A percentile compares a stretch with the other conserved stretches of the same genome.
These are phyloP conservation scores for Cercophora newfieldiana DNA, from an alignment of 495 filamentous ascomycete species.

Conservation along the genomic window DNA sequence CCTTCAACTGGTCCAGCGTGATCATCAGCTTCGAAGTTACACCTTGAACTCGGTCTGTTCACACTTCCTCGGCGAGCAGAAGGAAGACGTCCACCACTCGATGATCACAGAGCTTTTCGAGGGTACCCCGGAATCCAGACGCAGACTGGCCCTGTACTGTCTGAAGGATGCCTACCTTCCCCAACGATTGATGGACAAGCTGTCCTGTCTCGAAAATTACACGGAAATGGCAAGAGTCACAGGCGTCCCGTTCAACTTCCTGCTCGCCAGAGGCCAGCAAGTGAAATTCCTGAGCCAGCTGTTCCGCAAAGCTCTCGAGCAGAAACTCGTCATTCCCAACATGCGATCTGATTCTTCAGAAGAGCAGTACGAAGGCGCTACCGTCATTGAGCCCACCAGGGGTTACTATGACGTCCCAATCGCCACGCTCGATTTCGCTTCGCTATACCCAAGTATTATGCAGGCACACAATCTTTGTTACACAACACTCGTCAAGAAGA, in stretches of 20 bases:
- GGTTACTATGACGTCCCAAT: slow-evolving; percentile 93
- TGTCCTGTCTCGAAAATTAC: slow-evolving; percentile 96
- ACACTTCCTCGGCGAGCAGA: slow-evolving; percentile 97
- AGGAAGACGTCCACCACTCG: slow-evolving; percentile 97
- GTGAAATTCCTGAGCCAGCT: slow-evolving; percentile 97
- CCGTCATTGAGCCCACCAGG: slow-evolving; percentile 91
- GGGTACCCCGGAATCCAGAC: slow-evolving; percentile 85
- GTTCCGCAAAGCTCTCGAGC: slow-evolving; percentile 89
- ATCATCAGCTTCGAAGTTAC: slow-evolving; percentile 93
- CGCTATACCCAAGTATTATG: slow-evolving; percentile 97
- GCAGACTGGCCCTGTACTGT: slow-evolving; percentile 92
- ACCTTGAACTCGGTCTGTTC: slow-evolving; percentile 95
- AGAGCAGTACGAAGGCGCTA: slow-evolving; percentile 96
- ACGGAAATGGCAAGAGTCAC: slow-evolving; percentile 99
- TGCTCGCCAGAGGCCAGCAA: slow-evolving; percentile 90
- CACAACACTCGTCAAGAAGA: slow-evolving; percentile 86
- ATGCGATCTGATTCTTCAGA: slow-evolving; percentile 60
- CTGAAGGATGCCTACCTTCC: slow-evolving; percentile 97
- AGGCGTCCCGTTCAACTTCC: slow-evolving; percentile 94
- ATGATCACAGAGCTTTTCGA: slow-evolving; percentile 99
- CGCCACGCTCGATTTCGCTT: slow-evolving; percentile 98
- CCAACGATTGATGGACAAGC: slow-evolving; percentile 92
- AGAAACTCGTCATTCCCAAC: slow-evolving; percentile 92
- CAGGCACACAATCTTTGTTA: slow-evolving; percentile 99
- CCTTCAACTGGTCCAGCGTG: slow-evolving; percentile 87